Evolutionary conservation across 1,139 yeast genomes (phyloP), one percentile per base, ranked within the genome.

Genomic region (Debaryomycetaceae sp.): DNA sequence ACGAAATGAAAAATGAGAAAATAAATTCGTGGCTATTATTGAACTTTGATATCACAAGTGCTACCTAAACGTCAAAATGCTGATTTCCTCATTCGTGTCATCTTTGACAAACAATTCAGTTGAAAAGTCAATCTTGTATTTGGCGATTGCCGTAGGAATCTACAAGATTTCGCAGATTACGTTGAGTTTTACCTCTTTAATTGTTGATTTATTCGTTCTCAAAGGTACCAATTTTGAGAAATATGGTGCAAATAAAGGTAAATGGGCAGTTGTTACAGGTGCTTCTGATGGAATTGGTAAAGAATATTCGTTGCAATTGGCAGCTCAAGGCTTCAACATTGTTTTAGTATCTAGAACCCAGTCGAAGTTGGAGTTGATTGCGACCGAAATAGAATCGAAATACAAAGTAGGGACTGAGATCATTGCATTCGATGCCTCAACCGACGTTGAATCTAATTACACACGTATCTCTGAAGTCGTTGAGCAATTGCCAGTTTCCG

Each of bases 231-330:
- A 79, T 60, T 83, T 78, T 59, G 58, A 60, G 42, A 83, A 80
- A 62, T 90, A 89, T 60, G 97, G 97, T n/a, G 70, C 73, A 38
- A 75, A 56, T 47, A 69, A 68, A 41, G 83, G 80, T 30, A 70
- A 76, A 45, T 89, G 96, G 96, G 97, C 97, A 6, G 86, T 93
- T 33, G 78, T 93, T 24, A 93, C 99, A 5, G 99, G 99, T 48
- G 95, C 98, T 5, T 88, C 97, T 41, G 99, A 93, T 63, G 99
- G 99, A 37, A 86, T 93, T 59, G 99, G 99, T 48, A 89, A 90
- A 60, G 97, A 93, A 63, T 93, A 80, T 60, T 85, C 97, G 1
- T 61, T 70, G 33, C 98, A 93, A 69, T 76, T 93, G 67, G 99
- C 99, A 17, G 66, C 78, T 45, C 82, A 78, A 54, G 97, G 97